phyloP scores from a whole-genome alignment of 2,329 filamentous ascomycete species.

The Fusarium pseudoanthophilum region DNA sequence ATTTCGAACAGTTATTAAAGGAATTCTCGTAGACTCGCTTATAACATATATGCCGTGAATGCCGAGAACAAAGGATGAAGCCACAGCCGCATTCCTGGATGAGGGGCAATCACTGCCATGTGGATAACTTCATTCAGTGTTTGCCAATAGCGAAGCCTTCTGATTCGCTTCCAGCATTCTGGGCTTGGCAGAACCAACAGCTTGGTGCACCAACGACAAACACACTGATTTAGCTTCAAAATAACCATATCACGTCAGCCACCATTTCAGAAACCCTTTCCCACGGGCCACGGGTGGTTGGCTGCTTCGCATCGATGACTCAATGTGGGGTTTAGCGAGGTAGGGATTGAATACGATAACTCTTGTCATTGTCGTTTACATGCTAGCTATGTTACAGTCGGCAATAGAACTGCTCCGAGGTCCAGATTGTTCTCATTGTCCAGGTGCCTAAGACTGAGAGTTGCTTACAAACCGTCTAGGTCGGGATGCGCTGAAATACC shows the following conservation, averaged over 20 bases:
- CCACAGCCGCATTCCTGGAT: neutral
- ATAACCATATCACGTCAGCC: neutral
- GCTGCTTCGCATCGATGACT: neutral
- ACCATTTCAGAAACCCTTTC: neutral
- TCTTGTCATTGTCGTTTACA: neutral
- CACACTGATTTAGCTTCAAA: neutral
- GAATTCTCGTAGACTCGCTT: fast-evolving
- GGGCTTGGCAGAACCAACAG: neutral
- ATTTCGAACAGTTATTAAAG: too few species aligned
- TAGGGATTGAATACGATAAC: neutral
- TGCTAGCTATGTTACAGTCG: neutral
- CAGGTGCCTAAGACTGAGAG: fast-evolving
- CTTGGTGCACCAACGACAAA: neutral
- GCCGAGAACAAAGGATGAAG: neutral
- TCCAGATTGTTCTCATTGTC: neutral
- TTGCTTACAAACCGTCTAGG: neutral
- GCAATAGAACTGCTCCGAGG: neutral
- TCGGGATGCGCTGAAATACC: neutral
- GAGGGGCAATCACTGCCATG: neutral
- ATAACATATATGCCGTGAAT: neutral
- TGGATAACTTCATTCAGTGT: neutral
- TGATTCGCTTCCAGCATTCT: neutral
- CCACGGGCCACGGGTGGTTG: neutral
- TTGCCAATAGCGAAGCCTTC: neutral
- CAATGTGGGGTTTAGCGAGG: neutral